Evolutionary conservation across 352 stramenopile genomes (phyloP).

Genomic region (Globisporangium apiculatum): DNA sequence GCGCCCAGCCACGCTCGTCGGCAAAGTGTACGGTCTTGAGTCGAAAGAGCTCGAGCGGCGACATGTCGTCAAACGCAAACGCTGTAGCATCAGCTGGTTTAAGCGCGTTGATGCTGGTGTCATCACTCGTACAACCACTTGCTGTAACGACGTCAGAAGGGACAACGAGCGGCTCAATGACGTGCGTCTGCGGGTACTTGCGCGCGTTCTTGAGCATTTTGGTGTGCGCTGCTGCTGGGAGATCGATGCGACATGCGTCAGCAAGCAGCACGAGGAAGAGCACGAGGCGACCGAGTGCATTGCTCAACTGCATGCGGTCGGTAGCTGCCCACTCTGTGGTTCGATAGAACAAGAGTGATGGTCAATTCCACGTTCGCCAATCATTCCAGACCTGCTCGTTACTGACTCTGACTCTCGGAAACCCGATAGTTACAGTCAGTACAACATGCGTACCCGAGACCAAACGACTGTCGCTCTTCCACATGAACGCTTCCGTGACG

Average conservation of each 20-base stretch:
- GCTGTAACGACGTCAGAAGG: neutral
- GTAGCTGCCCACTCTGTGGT: constrained; percentile 52
- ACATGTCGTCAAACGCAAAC: constrained; percentile 28
- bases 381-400: neutral
- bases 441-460: constrained; percentile 17
- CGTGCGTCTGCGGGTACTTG: constrained; percentile 65
- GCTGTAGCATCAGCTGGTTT: too few relatives aligned
- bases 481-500: constrained; percentile 92
- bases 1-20: constrained; percentile 53
- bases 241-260: constrained; percentile 88
- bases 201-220: constrained; percentile 90
- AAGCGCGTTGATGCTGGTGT: neutral
- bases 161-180: constrained; percentile 1
- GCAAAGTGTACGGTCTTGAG: constrained; percentile 41
- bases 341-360: neutral
- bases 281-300: constrained; percentile 95
- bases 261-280: constrained; percentile 92
- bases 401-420: too few relatives aligned
- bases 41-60: constrained; percentile 43
- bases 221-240: constrained; percentile 81
- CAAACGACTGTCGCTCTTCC: constrained; percentile 80
- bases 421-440: too few relatives aligned
- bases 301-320: constrained; percentile 86
- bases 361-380: neutral
- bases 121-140: neutral